phyloP scores from a whole-genome alignment of 2,329 filamentous ascomycete species.

The Aureobasidium subglaciale region DNA sequence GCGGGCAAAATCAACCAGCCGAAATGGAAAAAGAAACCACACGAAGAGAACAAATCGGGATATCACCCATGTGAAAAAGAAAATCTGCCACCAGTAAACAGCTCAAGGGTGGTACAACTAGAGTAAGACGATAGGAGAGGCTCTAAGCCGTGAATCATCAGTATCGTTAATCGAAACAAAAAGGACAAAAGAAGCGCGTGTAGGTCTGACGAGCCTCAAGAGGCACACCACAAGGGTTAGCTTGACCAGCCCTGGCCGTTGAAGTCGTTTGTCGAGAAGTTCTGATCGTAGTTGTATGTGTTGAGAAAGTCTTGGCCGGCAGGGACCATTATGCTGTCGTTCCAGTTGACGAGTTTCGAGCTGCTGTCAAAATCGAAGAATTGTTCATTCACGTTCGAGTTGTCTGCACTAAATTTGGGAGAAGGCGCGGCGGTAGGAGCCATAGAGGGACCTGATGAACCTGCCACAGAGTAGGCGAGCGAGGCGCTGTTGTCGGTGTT shows the following conservation, averaged over 20 bases:
- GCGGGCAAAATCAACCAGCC: background rate
- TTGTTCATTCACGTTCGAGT: constrained; percentile 20
- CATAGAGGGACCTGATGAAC: constrained; percentile 2
- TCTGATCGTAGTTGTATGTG: constrained; percentile 24
- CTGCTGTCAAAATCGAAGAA: constrained; percentile 19
- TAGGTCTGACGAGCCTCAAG: background rate
- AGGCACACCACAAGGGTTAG: constrained; percentile 17
- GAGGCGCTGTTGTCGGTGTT: background rate
- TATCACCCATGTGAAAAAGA: background rate
- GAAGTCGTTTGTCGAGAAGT: constrained; percentile 24
- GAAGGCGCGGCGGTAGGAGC: constrained; percentile 17
- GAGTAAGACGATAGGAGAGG: constrained; percentile 8
- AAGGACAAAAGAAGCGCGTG: background rate
- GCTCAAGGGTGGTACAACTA: background rate
- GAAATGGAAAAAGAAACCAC: constrained; percentile 6
- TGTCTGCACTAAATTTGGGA: constrained; percentile 19
- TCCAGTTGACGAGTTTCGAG: constrained; percentile 24
- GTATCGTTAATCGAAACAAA: constrained; percentile 8
- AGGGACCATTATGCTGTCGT: constrained; percentile 27
- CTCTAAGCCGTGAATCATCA: constrained; percentile 12
- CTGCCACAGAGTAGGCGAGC: background rate
- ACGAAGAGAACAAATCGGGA: background rate
- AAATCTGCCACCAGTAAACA: background rate
- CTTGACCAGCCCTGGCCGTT: constrained; percentile 16
- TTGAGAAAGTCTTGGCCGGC: constrained; percentile 25